Conservation (phyloP, 495 filamentous ascomycete species). For the Annulohypoxylon nitens region DNA sequence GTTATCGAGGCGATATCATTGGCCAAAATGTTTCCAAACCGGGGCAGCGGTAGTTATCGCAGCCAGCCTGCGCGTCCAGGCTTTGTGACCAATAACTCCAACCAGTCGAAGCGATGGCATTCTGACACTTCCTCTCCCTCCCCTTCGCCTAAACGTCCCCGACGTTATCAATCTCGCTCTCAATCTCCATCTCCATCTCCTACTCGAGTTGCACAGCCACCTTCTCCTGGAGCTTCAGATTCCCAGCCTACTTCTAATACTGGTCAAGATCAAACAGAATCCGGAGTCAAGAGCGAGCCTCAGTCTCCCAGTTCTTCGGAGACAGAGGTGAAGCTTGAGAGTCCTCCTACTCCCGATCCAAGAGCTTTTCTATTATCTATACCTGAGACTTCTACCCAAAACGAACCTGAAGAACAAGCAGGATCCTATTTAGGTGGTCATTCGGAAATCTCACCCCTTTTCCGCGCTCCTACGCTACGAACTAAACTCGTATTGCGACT, state of each 20-base stretch:
- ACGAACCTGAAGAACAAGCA: too few species aligned
- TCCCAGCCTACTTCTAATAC: neutral
- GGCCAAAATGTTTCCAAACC: conserved; percentile 6
- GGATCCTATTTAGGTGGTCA: too few species aligned
- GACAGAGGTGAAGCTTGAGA: neutral
- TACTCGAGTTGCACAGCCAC: neutral
- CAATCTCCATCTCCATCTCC: neutral
- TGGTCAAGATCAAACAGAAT: neutral
- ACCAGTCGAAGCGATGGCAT: neutral
- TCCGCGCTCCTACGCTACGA: too few species aligned
- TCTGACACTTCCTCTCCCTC: neutral
- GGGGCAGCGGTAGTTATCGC: neutral
- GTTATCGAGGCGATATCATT: conserved; percentile 23
- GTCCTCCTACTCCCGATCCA: neutral
- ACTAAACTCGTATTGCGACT: too few species aligned
- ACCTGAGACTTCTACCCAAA: neutral
- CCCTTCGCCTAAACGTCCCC: too few species aligned
- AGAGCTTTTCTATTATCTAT: neutral
- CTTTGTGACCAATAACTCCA: neutral
- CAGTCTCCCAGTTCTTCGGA: neutral
- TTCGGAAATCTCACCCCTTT: too few species aligned
- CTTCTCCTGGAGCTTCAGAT: neutral
- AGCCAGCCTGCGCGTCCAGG: neutral
- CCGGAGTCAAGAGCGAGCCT: neutral
- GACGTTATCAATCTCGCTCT: neutral